Conservation (phyloP, 345 rosid species). For the Euphorbia lathyris region DNA sequence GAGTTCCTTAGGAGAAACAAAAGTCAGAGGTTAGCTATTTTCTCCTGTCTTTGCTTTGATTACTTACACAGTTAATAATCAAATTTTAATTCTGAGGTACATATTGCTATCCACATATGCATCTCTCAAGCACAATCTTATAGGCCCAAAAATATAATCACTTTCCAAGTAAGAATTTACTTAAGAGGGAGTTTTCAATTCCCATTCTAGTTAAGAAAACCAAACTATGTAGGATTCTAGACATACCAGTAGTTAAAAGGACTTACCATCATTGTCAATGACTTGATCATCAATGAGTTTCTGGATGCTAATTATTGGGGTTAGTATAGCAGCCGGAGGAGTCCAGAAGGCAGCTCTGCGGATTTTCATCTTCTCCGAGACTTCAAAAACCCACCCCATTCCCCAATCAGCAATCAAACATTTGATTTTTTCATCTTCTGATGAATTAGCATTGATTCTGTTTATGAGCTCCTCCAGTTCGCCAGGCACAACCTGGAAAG, state of each 20-base stretch:
- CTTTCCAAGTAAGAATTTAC: no score
- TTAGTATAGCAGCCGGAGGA: background rate
- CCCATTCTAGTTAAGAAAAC: no score
- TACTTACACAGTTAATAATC: no score
- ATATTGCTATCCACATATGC: no score
- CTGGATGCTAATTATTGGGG: background rate
- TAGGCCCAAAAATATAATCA: no score
- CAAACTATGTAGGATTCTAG: background rate
- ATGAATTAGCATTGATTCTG: background rate
- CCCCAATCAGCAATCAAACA: background rate
- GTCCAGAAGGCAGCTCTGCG: background rate
- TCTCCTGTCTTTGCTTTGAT: background rate
- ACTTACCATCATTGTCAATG: background rate
- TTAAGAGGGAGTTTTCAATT: no score
- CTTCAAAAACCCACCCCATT: background rate
- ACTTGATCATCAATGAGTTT: constrained; percentile 1
- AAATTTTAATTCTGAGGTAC: no score
- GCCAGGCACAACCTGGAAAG: background rate
- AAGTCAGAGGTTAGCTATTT: background rate
- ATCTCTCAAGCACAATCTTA: no score
- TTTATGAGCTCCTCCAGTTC: constrained; percentile 8
- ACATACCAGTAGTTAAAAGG: background rate
- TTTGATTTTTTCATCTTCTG: background rate
- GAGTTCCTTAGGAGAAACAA: background rate
- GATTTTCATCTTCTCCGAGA: background rate